Evolutionary conservation across 2,329 filamentous ascomycete genomes (phyloP).

Genomic region (Ophiostoma piceae): DNA sequence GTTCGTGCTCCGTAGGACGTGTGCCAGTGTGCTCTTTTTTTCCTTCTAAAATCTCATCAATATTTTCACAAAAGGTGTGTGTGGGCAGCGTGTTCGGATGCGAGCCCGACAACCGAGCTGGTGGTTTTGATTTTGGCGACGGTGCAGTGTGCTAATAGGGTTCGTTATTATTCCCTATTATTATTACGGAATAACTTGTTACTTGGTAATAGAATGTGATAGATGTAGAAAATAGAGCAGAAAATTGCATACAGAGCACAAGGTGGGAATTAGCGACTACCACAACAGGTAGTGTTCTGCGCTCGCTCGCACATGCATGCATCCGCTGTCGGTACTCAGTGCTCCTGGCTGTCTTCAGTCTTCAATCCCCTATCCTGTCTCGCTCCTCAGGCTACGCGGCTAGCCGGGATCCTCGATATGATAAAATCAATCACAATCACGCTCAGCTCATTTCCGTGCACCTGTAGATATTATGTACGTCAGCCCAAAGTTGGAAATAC

Average conservation of each 20-base stretch:
- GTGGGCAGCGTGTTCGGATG: slow-evolving; percentile 9
- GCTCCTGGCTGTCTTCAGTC: not conserved
- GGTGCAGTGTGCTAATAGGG: no score
- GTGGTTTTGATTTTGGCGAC: not conserved
- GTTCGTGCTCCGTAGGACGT: not conserved
- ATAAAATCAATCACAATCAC: not conserved
- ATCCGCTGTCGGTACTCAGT: not conserved
- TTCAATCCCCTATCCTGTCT: not conserved
- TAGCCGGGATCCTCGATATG: not conserved
- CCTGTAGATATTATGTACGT: not conserved
- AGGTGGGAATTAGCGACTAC: not conserved
- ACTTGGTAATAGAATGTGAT: not conserved
- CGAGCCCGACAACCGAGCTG: slow-evolving; percentile 1
- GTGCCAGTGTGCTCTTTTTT: not conserved
- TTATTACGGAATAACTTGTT: not conserved
- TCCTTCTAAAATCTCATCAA: not conserved
- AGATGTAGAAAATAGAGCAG: no score
- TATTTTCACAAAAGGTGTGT: not conserved
- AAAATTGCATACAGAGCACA: not conserved
- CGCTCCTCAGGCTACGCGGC: not conserved
- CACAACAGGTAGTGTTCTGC: slow-evolving; percentile 15
- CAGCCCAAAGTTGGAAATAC: not conserved
- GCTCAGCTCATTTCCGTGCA: not conserved
- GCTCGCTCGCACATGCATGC: slow-evolving; percentile 12
- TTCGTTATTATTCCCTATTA: no score